phyloP scores from a whole-genome alignment of 495 filamentous ascomycete species.

The Xylaria longipes region DNA sequence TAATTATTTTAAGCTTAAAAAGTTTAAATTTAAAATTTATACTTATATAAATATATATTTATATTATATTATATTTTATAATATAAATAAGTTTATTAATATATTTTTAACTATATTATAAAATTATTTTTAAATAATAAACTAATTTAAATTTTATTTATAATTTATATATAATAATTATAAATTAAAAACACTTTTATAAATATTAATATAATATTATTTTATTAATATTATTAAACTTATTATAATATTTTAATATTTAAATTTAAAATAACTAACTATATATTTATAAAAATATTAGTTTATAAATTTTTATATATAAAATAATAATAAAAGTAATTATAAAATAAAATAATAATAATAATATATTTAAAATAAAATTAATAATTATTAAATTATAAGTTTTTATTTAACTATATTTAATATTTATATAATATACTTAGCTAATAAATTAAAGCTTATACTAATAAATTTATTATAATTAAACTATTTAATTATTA shows the following conservation, averaged over 20 bases:
- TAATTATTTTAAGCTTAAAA: slow-evolving; percentile 1
- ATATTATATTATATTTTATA: slow-evolving; percentile 6
- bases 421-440: too few species aligned
- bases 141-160: background rate
- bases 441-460: too few species aligned
- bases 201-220: background rate
- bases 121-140: too few species aligned
- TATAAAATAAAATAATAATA: background rate
- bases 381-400: slow-evolving; percentile 1
- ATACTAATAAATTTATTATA: too few species aligned
- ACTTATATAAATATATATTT: slow-evolving; percentile 2
- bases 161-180: background rate
- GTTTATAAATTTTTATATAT: background rate
- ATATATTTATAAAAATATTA: background rate
- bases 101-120: background rate
- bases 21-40: slow-evolving; percentile 3
- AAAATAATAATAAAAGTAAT: background rate
- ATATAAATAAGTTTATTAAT: background rate
- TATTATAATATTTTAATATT: too few species aligned
- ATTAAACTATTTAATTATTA: too few species aligned
- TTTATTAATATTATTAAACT: background rate
- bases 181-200: background rate
- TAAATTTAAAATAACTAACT: background rate
- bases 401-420: too few species aligned
- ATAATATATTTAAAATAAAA: background rate